Base-by-base conservation (phyloP, 2,329 filamentous ascomycete genomes). In the Arachnomyces sp. region DNA sequence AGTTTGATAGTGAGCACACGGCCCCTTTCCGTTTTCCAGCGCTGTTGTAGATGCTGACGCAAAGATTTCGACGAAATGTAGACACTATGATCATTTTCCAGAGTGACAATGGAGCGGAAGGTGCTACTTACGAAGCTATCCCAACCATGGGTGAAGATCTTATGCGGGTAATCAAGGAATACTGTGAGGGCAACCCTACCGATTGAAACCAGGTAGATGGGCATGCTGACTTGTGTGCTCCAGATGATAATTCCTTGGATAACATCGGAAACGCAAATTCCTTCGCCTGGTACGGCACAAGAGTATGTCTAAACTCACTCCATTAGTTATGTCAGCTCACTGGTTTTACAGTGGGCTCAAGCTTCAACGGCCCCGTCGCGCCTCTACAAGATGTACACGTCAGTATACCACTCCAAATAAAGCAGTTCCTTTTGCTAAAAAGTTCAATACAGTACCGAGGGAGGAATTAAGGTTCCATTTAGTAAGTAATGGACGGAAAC, bases 21-120 rank as follows among this genome's bases (percentile, higher is more conserved):
- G 9, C 9, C n/a, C 20, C 9, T 25, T 25, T 25, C 5, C 20
- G 9, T 25, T 5, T 25, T 9, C 5, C 20, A 5, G 20, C 5
- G 9, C 5, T 25, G 20, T 5, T 25, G 5, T 25, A 25, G 20
- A 5, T 25, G 20, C 20, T 25, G 9, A 25, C 9, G 9, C 20
- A 5, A 25, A 9, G 5, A 5, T 25, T 25, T 25, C 20, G 20
- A 25, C 20, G 5, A 9, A 25, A 25, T 25, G 5, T 25, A 25
- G 20, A 71, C 47, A 72, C 70, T 0, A 67, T 70, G 41, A 59
- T 73, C 12, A 61, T 65, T 47, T 72, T 72, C 57, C 65, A 72
- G 59, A 65, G 60, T 7, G 69, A 73, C 45, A 71, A 72, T 42
- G 69, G 69, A 6, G 69, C 69, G 7, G 69, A 72, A 47, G 69